Evolutionary conservation across 192 early-diverging fungal species (phyloP).

Genomic region (Mortierella alpina): DNA sequence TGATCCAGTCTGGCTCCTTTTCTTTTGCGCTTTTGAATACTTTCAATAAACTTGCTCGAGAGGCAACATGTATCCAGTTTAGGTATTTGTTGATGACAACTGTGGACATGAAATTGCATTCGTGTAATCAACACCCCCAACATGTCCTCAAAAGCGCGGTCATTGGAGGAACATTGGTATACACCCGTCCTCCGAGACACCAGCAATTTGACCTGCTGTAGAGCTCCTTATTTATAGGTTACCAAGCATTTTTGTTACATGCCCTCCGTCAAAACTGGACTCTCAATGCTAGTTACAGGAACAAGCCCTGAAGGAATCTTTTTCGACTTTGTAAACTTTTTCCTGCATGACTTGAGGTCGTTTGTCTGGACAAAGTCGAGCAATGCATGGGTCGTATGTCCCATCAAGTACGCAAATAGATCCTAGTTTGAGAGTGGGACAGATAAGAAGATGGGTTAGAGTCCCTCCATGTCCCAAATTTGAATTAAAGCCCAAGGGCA

Average conservation of each 20-base stretch:
- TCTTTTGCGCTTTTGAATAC: no score
- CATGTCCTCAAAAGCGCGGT: background rate
- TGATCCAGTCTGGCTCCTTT: background rate
- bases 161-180: background rate
- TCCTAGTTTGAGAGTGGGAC: slow-evolving; percentile 36
- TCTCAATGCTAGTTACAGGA: slow-evolving; percentile 46
- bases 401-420: slow-evolving; percentile 64
- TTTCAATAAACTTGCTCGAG: no score
- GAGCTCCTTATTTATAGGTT: background rate
- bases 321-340: slow-evolving; percentile 65
- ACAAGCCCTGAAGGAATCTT: slow-evolving; percentile 65
- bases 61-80: no score
- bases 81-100: no score
- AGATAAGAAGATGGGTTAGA: background rate
- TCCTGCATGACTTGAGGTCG: slow-evolving; percentile 65
- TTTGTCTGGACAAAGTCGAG: slow-evolving; percentile 62
- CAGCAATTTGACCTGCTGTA: background rate
- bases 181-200: background rate
- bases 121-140: no score
- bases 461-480: background rate
- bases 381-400: slow-evolving; percentile 63
- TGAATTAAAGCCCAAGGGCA: no score
- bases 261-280: slow-evolving; percentile 49
- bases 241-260: slow-evolving; percentile 10
- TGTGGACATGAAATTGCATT: no score